Percentiles rank a stretch among this genome's conserved stretches.
phyloP scores from a whole-genome alignment of 2,329 filamentous ascomycete species.

The Pezicula carpinea region DNA sequence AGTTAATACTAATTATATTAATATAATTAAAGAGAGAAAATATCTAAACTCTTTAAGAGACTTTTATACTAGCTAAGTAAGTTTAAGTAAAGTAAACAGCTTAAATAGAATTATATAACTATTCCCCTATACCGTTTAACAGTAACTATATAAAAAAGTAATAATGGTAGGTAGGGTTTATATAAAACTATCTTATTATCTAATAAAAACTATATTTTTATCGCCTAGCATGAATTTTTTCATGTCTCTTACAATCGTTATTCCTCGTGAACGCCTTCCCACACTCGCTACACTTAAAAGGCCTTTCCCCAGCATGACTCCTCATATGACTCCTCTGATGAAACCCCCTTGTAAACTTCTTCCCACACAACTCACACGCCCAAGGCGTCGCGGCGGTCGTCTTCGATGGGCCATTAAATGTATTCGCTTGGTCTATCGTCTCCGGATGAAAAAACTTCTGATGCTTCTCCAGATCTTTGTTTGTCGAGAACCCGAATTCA shows the following conservation, averaged over 20 bases:
- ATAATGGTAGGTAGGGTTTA: no score
- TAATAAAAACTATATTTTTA: no score
- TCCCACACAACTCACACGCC: slow-evolving; percentile 6
- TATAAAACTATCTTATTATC: no score
- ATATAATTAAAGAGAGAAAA: no score
- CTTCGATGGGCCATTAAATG: slow-evolving; percentile 2
- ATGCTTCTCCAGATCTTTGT: slow-evolving; percentile 30
- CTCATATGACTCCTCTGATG: slow-evolving; percentile 5
- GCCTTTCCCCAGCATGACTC: slow-evolving; percentile 6
- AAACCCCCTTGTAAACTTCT: slow-evolving; percentile 9
- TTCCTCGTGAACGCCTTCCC: slow-evolving; percentile 10
- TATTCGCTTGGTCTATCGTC: background rate
- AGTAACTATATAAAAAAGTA: no score
- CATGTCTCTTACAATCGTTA: slow-evolving; percentile 10
- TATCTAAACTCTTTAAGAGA: no score
- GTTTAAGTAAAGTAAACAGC: no score
- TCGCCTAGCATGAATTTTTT: no score
- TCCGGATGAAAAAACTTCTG: slow-evolving; percentile 8
- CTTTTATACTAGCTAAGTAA: no score
- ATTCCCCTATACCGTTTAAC: no score
- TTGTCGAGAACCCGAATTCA: slow-evolving; percentile 28
- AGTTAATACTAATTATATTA: no score
- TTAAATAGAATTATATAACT: no score
- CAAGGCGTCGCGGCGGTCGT: background rate
- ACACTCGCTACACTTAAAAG: slow-evolving; percentile 8